phyloP scores from a whole-genome alignment of 106 monocot species.

The Dendrobium nobile region DNA sequence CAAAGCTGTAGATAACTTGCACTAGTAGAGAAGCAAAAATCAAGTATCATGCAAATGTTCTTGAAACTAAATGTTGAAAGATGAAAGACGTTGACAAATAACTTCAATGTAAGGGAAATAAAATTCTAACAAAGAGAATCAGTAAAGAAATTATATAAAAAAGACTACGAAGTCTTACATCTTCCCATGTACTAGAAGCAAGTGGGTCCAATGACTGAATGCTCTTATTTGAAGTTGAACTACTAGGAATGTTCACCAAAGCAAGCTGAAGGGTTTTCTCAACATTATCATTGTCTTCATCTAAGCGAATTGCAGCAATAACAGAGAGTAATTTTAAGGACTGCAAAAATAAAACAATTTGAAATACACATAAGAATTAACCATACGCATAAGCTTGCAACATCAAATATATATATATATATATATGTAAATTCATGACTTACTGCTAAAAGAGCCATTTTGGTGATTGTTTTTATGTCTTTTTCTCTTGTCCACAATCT shows the following conservation, averaged over 20 bases:
- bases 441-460: constrained; percentile 82
- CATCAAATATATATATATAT: too few relatives aligned
- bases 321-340: constrained; percentile 90
- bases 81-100: background rate
- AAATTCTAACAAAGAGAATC: background rate
- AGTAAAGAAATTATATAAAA: background rate
- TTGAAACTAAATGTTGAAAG: background rate
- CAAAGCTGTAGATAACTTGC: background rate
- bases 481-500: constrained; percentile 97
- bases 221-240: constrained; percentile 22
- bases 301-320: constrained; percentile 79
- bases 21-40: background rate
- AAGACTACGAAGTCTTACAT: constrained; percentile 28
- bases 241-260: constrained; percentile 31
- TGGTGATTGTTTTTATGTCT: constrained; percentile 90
- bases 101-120: background rate
- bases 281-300: constrained; percentile 65
- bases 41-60: background rate
- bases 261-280: constrained; percentile 65
- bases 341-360: constrained; percentile 31
- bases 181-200: constrained; percentile 87
- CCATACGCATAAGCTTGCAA: too few relatives aligned
- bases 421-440: too few relatives aligned
- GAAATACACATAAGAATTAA: background rate
- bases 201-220: constrained; percentile 59